Evolutionary conservation across 176 grass and related monocot genomes (phyloP).

Genomic region (Lolium perenne): DNA sequence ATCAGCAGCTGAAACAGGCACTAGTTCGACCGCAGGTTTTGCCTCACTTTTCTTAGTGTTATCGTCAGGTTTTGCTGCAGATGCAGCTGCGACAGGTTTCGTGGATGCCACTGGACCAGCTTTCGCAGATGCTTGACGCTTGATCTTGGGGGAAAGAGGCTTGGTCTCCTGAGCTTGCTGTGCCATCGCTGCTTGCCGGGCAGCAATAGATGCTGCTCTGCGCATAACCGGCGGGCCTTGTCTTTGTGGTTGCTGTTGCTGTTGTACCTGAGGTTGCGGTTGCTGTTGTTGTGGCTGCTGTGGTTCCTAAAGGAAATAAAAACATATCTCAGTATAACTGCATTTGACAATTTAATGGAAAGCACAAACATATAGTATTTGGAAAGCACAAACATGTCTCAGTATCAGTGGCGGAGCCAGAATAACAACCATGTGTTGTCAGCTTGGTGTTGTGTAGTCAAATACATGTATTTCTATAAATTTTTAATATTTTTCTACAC

Average conservation of each 20-base stretch:
- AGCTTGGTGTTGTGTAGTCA: too few species aligned
- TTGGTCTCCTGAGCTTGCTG: slow-evolving; percentile 61
- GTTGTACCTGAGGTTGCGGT: slow-evolving; percentile 38
- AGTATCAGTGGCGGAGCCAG: too few species aligned
- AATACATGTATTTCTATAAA: too few species aligned
- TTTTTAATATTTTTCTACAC: too few species aligned
- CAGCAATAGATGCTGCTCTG: slow-evolving; percentile 55
- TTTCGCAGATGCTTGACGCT: slow-evolving; percentile 55
- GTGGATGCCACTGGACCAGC: slow-evolving; percentile 37
- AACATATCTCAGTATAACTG: slow-evolving; percentile 34
- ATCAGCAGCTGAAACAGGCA: slow-evolving; percentile 20
- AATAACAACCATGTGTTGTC: too few species aligned
- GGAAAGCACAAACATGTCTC: too few species aligned
- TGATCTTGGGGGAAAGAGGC: slow-evolving; percentile 57
- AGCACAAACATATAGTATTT: background rate
- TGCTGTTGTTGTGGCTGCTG: slow-evolving; percentile 48
- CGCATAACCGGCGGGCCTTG: slow-evolving; percentile 46
- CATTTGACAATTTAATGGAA: background rate
- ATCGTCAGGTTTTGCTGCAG: slow-evolving; percentile 44
- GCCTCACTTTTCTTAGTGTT: slow-evolving; percentile 51
- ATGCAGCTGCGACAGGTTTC: slow-evolving; percentile 33
- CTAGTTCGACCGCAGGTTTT: slow-evolving; percentile 21
- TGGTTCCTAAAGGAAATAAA: slow-evolving; percentile 43
- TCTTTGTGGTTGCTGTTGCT: slow-evolving; percentile 50
- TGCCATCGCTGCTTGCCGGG: slow-evolving; percentile 56